phyloP scores from a whole-genome alignment of 805 yeast genomes.

The Yarrowia yakushimensis region DNA sequence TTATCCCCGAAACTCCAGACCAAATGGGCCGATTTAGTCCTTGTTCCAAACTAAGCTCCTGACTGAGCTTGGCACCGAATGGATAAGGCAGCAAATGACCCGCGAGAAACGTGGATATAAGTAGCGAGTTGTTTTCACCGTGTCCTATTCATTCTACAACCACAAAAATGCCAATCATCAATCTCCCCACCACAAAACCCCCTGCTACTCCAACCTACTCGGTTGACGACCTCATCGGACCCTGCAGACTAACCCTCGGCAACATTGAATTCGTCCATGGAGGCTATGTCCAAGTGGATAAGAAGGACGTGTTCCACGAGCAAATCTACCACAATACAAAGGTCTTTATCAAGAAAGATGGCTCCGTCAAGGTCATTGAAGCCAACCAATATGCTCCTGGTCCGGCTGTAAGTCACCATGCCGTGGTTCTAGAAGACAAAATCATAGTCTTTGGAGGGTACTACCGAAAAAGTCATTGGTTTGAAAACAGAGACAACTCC shows the following conservation, averaged over 20 bases:
- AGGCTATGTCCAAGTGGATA: constrained; percentile 18
- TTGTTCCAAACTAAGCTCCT: neutral
- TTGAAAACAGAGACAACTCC: constrained; percentile 23
- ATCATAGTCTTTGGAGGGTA: constrained; percentile 24
- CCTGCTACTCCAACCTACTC: neutral
- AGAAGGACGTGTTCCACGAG: constrained; percentile 20
- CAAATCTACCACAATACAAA: constrained; percentile 16
- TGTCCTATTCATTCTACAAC: too few species aligned
- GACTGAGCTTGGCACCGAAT: neutral
- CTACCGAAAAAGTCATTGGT: constrained; percentile 18
- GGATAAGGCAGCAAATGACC: constrained; percentile 1
- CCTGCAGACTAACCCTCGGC: constrained; percentile 13
- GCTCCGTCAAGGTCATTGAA: neutral
- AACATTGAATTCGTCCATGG: constrained; percentile 12
- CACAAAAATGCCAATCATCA: too few species aligned
- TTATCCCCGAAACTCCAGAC: neutral
- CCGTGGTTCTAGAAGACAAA: constrained; percentile 23
- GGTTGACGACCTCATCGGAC: constrained; percentile 21
- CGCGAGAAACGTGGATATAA: neutral
- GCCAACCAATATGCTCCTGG: constrained; percentile 20
- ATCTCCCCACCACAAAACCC: neutral
- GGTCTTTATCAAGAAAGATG: constrained; percentile 5
- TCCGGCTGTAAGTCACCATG: constrained; percentile 19
- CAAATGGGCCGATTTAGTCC: constrained; percentile 14
- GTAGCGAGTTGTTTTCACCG: neutral